Percentiles rank a stretch among this genome's conserved stretches.
These are phyloP conservation scores for Fistulifera solaris DNA, from an alignment of 108 stramenopile species.

Conservation along the genomic window DNA sequence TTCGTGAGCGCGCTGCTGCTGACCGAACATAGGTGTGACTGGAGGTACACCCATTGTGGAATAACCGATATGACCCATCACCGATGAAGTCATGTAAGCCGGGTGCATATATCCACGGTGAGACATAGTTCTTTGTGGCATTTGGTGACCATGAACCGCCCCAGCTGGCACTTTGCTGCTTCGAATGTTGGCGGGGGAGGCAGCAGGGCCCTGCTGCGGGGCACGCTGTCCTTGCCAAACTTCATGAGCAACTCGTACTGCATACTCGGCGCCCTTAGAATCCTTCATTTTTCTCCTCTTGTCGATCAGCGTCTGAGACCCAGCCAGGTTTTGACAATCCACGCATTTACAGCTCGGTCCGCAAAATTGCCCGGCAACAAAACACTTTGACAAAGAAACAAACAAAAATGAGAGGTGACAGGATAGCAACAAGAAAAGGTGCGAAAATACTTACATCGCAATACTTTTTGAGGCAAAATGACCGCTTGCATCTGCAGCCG, in stretches of 20 bases:
- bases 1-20: slow-evolving; percentile 5
- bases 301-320: slow-evolving; percentile 70
- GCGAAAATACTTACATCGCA: slow-evolving; percentile 70
- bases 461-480: slow-evolving; percentile 94
- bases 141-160: slow-evolving; percentile 6
- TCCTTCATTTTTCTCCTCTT: slow-evolving; percentile 80
- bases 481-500: slow-evolving; percentile 93
- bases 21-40: background rate
- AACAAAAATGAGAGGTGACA: background rate
- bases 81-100: slow-evolving; percentile 7
- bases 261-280: slow-evolving; percentile 54
- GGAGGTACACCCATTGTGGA: background rate
- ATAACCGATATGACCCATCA: background rate
- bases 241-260: slow-evolving; percentile 57
- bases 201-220: slow-evolving; percentile 1
- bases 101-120: slow-evolving; percentile 19
- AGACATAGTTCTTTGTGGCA: background rate
- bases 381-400: slow-evolving; percentile 53
- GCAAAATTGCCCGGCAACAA: slow-evolving; percentile 86
- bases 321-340: slow-evolving; percentile 80
- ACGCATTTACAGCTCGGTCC: slow-evolving; percentile 90
- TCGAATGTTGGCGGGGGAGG: slow-evolving; percentile 17
- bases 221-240: slow-evolving; percentile 31
- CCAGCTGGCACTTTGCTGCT: slow-evolving; percentile 5
- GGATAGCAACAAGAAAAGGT: background rate